A percentile compares a stretch with the other conserved stretches of the same genome.
Evolutionary conservation across 2,329 filamentous ascomycete species (phyloP).

Genomic region (Hirsutella minnesotensis): DNA sequence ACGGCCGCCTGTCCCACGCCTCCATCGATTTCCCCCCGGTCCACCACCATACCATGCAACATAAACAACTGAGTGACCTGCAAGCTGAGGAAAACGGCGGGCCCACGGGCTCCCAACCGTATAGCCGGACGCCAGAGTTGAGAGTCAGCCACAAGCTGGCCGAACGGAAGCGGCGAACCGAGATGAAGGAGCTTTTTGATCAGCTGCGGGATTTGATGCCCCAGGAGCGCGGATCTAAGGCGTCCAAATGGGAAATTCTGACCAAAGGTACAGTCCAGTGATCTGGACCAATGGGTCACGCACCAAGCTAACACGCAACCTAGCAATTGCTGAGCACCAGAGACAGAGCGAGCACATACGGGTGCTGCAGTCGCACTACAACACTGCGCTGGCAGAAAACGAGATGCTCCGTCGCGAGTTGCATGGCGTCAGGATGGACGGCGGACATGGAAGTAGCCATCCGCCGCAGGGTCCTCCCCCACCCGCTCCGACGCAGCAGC

Average conservation of each 20-base stretch:
- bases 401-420: constrained; percentile 38
- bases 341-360: constrained; percentile 39
- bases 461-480: constrained; percentile 18
- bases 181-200: constrained; percentile 84
- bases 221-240: constrained; percentile 71
- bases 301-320: not conserved
- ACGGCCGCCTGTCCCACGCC: constrained; percentile 32
- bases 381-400: constrained; percentile 28
- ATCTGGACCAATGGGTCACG: not conserved
- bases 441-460: constrained; percentile 34
- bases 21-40: constrained; percentile 45
- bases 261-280: constrained; percentile 55
- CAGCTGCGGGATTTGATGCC: constrained; percentile 68
- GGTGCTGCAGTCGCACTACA: constrained; percentile 31
- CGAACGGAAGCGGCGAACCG: constrained; percentile 70
- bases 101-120: constrained; percentile 53
- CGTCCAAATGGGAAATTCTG: constrained; percentile 81
- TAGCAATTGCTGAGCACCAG: constrained; percentile 51
- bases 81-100: constrained; percentile 44
- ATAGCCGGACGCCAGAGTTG: constrained; percentile 71
- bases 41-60: constrained; percentile 68
- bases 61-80: constrained; percentile 57
- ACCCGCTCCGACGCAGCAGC: constrained; percentile 10
- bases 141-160: constrained; percentile 77
- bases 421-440: constrained; percentile 33